Percentiles rank a stretch among this genome's conserved stretches.
These are phyloP conservation scores for Aureobasidium lini DNA, from an alignment of 2,329 filamentous ascomycete species.

Conservation along the genomic window DNA sequence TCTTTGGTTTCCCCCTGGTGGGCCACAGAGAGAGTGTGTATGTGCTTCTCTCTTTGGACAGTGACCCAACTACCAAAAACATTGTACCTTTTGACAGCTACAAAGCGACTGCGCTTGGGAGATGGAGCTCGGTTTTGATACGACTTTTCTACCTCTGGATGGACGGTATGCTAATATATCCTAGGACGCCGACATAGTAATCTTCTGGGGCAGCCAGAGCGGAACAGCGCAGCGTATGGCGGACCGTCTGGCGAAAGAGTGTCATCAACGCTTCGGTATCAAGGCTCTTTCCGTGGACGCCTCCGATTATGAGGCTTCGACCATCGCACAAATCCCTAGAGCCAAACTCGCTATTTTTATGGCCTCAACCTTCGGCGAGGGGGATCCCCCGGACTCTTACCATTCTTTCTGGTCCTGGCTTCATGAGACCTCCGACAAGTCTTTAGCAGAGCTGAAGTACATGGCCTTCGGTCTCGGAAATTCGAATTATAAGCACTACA, in stretches of 20 bases:
- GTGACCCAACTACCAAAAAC: no score
- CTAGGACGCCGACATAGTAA: conserved; percentile 26
- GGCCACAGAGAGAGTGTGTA: no score
- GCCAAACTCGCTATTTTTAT: conserved; percentile 22
- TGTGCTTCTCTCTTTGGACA: no score
- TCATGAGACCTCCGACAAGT: neutral
- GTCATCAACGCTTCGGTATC: conserved; percentile 33
- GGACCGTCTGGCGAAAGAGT: conserved; percentile 34
- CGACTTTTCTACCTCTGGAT: no score
- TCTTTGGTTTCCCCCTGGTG: no score
- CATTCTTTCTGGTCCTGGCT: conserved; percentile 35
- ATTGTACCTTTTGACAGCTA: no score
- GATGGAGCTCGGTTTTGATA: no score
- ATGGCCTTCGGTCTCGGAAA: conserved; percentile 84
- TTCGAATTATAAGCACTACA: conserved; percentile 80
- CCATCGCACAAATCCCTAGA: conserved; percentile 15
- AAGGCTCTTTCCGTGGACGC: conserved; percentile 37
- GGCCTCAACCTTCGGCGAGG: conserved; percentile 26
- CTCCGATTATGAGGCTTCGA: conserved; percentile 37
- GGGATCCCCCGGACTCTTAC: conserved; percentile 38
- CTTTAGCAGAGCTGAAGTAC: conserved; percentile 28
- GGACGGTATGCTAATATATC: no score
- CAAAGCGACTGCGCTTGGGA: no score
- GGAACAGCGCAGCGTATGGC: conserved; percentile 41
- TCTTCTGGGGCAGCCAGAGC: conserved; percentile 45